Evolutionary conservation across 208 protist genomes (phyloP).

Genomic region (Tetramitus jugosus): DNA sequence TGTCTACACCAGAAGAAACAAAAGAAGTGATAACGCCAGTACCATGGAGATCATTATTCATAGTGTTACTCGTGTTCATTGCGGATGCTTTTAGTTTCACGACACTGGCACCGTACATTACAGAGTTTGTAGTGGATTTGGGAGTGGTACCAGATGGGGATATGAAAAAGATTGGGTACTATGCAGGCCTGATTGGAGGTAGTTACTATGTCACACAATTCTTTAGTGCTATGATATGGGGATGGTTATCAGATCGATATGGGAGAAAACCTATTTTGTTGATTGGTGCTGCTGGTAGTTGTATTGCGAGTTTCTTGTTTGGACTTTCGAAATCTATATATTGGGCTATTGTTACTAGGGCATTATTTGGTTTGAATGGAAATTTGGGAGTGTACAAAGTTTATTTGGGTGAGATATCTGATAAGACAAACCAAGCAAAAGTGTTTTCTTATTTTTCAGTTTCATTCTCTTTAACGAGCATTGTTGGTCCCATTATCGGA

Average conservation of each 20-base stretch:
- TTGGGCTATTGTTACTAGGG: not conserved
- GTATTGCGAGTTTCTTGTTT: not conserved
- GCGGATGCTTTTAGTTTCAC: not conserved
- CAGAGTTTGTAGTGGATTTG: not conserved
- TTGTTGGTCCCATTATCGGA: not conserved
- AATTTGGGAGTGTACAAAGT: not conserved
- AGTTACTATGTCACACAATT: not conserved
- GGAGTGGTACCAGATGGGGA: not conserved
- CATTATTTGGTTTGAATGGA: constrained; percentile 5
- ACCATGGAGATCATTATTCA: no score
- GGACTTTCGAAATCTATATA: not conserved
- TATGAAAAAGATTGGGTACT: not conserved
- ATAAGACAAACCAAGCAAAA: not conserved
- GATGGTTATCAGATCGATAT: not conserved
- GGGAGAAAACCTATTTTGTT: not conserved
- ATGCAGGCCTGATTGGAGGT: not conserved
- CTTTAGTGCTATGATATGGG: not conserved
- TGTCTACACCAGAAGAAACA: no score
- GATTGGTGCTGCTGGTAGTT: not conserved
- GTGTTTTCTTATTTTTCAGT: not conserved
- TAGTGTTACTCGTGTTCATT: no score
- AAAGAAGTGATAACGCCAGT: no score
- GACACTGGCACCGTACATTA: not conserved
- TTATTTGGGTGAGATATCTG: not conserved
- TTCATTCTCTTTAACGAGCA: not conserved